A percentile compares a stretch with the other conserved stretches of the same genome.
Conservation (phyloP, 108 stramenopile genomes). For the Skeletonema grethae region DNA sequence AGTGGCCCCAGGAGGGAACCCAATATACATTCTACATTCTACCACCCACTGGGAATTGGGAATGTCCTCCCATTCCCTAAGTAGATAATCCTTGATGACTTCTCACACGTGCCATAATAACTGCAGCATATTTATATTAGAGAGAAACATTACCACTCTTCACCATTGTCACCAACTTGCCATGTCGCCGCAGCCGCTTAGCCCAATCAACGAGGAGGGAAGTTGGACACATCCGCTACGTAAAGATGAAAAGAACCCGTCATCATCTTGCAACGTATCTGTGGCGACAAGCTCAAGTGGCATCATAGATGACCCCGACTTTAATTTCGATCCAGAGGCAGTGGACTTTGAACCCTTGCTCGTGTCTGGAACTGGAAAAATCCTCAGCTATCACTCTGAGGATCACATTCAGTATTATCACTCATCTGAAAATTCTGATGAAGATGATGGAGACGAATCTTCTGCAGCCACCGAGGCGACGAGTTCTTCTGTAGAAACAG, state of each 20-base stretch:
- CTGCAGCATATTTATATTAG: too few relatives aligned
- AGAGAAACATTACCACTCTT: too few relatives aligned
- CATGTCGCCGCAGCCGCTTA: not conserved
- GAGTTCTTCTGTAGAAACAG: not conserved
- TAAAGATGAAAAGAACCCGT: not conserved
- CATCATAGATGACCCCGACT: slow-evolving; percentile 6
- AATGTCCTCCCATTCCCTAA: too few relatives aligned
- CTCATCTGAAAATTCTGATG: not conserved
- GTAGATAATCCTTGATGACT: too few relatives aligned
- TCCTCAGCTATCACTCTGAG: slow-evolving; percentile 31
- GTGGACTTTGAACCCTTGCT: slow-evolving; percentile 36
- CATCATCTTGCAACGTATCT: not conserved
- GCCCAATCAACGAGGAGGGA: not conserved
- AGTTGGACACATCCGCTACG: not conserved
- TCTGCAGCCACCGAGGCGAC: slow-evolving; percentile 5
- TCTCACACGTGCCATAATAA: too few relatives aligned
- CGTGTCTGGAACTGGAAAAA: slow-evolving; percentile 28
- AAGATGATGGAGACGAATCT: slow-evolving; percentile 6
- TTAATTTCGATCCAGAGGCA: slow-evolving; percentile 18
- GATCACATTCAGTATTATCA: not conserved
- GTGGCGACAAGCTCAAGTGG: not conserved
- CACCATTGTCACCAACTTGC: not conserved
- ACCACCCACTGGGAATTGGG: too few relatives aligned
- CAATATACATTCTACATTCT: too few relatives aligned
- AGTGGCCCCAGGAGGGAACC: too few relatives aligned